Conservation (phyloP, 495 filamentous ascomycete species). For the Talaromyces trachyspermus region DNA sequence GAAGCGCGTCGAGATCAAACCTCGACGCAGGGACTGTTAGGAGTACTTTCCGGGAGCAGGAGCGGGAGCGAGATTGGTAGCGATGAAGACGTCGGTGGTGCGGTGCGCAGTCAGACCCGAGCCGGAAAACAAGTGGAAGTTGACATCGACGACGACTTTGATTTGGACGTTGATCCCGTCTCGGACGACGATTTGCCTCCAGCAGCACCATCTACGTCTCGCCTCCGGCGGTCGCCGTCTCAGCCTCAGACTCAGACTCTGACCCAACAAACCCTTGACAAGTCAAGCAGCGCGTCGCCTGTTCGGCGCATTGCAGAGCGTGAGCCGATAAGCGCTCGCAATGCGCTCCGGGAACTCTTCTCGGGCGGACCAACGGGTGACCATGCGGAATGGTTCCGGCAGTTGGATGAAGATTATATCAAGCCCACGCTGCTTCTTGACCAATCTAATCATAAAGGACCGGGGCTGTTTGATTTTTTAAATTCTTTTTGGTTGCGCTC, state of each 20-base stretch:
- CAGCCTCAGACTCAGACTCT: slow-evolving; percentile 27
- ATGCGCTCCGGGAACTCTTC: slow-evolving; percentile 67
- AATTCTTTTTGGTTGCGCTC: slow-evolving; percentile 12
- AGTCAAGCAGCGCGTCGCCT: slow-evolving; percentile 25
- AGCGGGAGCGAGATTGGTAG: slow-evolving; percentile 41
- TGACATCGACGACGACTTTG: slow-evolving; percentile 27
- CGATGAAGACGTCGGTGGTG: slow-evolving; percentile 51
- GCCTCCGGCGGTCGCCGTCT: slow-evolving; percentile 49
- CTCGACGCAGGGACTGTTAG: slow-evolving; percentile 33
- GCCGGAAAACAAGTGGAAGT: neutral
- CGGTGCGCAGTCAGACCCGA: slow-evolving; percentile 42
- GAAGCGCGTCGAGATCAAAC: slow-evolving; percentile 34
- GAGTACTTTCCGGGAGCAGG: slow-evolving; percentile 39
- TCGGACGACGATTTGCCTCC: slow-evolving; percentile 48
- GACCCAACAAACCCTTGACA: too few relatives aligned
- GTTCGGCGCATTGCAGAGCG: slow-evolving; percentile 17
- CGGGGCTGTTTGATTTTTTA: slow-evolving; percentile 31
- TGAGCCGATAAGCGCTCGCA: slow-evolving; percentile 41
- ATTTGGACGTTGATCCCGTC: slow-evolving; percentile 32
- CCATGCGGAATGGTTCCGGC: slow-evolving; percentile 83
- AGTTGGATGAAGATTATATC: slow-evolving; percentile 93
- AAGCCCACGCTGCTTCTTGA: slow-evolving; percentile 90
- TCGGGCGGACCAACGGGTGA: slow-evolving; percentile 70
- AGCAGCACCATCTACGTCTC: slow-evolving; percentile 31
- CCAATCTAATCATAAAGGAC: slow-evolving; percentile 47